Evolutionary conservation across 1,284 basidiomycete genomes (phyloP).

Genomic region (Apiotrichum gamsii): DNA sequence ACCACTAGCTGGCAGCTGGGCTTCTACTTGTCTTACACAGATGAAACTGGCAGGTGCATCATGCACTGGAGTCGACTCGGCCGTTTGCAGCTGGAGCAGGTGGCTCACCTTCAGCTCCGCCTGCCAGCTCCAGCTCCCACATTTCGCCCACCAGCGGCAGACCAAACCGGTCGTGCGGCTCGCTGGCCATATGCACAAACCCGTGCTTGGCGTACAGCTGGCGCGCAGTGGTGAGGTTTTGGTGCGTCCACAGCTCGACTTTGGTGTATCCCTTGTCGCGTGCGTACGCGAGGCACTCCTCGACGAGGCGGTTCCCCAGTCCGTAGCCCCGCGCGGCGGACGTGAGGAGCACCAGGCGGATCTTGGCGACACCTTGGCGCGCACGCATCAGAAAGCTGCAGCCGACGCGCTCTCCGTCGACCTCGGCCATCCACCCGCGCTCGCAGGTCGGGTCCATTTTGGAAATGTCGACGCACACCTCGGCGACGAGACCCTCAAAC

Average conservation of each 20-base stretch:
- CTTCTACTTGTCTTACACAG: too few relatives aligned
- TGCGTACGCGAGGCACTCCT: conserved; percentile 6
- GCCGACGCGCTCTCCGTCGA: conserved; percentile 9
- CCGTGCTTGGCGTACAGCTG: conserved; percentile 11
- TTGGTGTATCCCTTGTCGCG: conserved; percentile 5
- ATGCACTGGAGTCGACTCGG: too few relatives aligned
- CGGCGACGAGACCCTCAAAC: conserved; percentile 10
- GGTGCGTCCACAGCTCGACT: conserved; percentile 16
- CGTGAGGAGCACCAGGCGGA: conserved; percentile 8
- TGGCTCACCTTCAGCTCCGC: too few relatives aligned
- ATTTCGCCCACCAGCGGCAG: conserved; percentile 4
- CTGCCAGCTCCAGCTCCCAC: background rate
- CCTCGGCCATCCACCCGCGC: conserved; percentile 11
- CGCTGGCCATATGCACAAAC: background rate
- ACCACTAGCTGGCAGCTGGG: too few relatives aligned
- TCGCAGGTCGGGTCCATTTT: background rate
- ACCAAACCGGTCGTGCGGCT: background rate
- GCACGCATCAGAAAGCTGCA: conserved; percentile 7
- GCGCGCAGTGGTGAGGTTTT: conserved; percentile 6
- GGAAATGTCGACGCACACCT: background rate
- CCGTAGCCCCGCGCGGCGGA: conserved; percentile 7
- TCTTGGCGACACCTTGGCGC: conserved; percentile 1
- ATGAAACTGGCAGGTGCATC: too few relatives aligned
- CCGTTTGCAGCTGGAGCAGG: too few relatives aligned
- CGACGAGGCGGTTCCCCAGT: conserved; percentile 8